Evolutionary conservation across 352 stramenopile species (phyloP).

Genomic region (Globisporangium solare): DNA sequence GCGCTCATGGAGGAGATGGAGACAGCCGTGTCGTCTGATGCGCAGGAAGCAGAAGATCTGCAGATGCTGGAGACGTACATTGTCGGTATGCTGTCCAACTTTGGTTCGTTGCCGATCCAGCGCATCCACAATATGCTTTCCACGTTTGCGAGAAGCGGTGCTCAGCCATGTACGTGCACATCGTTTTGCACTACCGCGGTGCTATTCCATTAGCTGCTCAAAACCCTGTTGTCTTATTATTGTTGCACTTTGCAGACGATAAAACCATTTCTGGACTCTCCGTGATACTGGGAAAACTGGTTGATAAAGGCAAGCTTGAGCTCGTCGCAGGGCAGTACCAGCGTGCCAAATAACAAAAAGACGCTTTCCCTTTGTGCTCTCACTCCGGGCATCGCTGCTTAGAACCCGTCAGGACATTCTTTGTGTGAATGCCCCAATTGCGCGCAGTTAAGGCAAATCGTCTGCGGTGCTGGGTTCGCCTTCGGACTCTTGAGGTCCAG

Average conservation of each 20-base stretch:
- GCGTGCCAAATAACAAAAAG: conserved; percentile 7
- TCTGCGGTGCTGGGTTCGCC: conserved; percentile 10
- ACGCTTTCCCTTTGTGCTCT: too few species aligned
- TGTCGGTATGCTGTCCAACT: conserved; percentile 93
- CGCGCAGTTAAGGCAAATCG: conserved; percentile 58
- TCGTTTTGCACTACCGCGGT: too few species aligned
- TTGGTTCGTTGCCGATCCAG: conserved; percentile 88
- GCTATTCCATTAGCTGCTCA: neutral
- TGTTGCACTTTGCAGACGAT: conserved; percentile 37
- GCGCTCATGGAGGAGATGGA: conserved; percentile 49
- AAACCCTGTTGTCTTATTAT: conserved; percentile 1
- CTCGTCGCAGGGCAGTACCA: conserved; percentile 67
- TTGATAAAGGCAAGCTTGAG: conserved; percentile 66
- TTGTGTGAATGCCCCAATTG: conserved; percentile 40
- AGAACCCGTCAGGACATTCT: conserved; percentile 58
- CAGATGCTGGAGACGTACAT: conserved; percentile 94
- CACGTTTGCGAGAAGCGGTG: conserved; percentile 71
- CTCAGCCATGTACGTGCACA: conserved; percentile 58
- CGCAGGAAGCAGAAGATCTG: conserved; percentile 90
- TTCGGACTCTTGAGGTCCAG: conserved; percentile 26
- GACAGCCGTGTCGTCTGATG: conserved; percentile 85
- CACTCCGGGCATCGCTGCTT: neutral
- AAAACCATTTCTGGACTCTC: conserved; percentile 80
- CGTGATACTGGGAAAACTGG: conserved; percentile 62
- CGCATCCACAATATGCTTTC: conserved; percentile 95